A percentile compares a stretch with the other conserved stretches of the same genome.
phyloP scores from a whole-genome alignment of 805 yeast genomes.

The Kodamaea neixiangensis region DNA sequence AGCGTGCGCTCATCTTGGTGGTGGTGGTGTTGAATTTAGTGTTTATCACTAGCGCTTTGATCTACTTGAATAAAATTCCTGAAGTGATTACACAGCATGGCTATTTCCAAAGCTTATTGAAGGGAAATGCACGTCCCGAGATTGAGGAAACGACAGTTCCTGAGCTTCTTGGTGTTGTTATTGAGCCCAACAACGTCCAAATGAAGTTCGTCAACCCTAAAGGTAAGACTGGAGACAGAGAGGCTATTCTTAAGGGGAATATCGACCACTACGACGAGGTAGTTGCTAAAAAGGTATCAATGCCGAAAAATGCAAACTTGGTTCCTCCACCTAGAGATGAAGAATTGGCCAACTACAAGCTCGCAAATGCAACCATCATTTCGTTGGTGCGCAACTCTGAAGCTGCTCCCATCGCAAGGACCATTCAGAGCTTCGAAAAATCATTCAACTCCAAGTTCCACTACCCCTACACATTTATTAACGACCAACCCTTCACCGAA shows the following conservation, averaged over 20 bases:
- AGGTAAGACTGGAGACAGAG: slow-evolving; percentile 27
- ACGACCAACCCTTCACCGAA: slow-evolving; percentile 66
- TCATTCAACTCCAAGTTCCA: slow-evolving; percentile 68
- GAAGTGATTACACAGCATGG: not conserved
- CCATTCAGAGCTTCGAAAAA: slow-evolving; percentile 63
- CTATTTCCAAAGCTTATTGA: not conserved
- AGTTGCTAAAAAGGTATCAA: slow-evolving; percentile 38
- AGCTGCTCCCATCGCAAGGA: slow-evolving; percentile 43
- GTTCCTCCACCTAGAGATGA: slow-evolving; percentile 26
- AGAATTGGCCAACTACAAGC: slow-evolving; percentile 27
- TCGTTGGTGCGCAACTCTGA: slow-evolving; percentile 75
- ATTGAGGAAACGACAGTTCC: not conserved
- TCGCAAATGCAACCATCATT: slow-evolving; percentile 76
- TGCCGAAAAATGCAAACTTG: slow-evolving; percentile 49
- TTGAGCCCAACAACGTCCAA: slow-evolving; percentile 31
- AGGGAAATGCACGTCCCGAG: not conserved
- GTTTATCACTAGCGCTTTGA: not conserved
- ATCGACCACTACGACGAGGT: slow-evolving; percentile 38
- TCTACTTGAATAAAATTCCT: slow-evolving; percentile 3
- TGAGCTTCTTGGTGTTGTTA: slow-evolving; percentile 8
- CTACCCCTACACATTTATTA: slow-evolving; percentile 80
- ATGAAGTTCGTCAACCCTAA: slow-evolving; percentile 34
- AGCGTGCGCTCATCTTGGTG: not conserved
- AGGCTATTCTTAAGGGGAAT: slow-evolving; percentile 40
- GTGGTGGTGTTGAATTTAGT: not conserved